Evolutionary conservation across 768 basidiomycete species (phyloP).

Genomic region (Brasilioporus rufonigricans): DNA sequence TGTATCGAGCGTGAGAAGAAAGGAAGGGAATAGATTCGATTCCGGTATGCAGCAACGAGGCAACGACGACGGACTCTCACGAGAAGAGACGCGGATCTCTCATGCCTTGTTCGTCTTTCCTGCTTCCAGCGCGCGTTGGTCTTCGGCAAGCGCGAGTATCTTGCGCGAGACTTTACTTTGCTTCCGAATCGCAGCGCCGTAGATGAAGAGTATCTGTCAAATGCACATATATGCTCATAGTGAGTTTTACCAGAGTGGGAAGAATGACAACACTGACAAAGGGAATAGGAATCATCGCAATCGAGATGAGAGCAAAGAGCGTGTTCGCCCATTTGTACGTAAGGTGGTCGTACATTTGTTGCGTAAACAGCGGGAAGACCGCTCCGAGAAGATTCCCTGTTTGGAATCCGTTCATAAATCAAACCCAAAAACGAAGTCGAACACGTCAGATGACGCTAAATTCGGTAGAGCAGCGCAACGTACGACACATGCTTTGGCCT

Average conservation of each 20-base stretch:
- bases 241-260: no score
- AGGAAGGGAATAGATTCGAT: neutral
- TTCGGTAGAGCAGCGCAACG: constrained; percentile 13
- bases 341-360: constrained; percentile 54
- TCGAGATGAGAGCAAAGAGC: constrained; percentile 51
- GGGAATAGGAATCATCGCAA: constrained; percentile 57
- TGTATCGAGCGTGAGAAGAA: neutral
- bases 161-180: constrained; percentile 28
- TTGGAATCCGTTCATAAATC: neutral
- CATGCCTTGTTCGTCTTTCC: constrained; percentile 4
- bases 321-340: constrained; percentile 62
- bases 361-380: constrained; percentile 62
- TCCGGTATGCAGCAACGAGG: no score
- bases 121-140: constrained; percentile 1
- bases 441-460: constrained; percentile 12
- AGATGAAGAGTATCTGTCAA: constrained; percentile 30
- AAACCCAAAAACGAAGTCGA: constrained; percentile 16
- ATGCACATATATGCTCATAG: no score
- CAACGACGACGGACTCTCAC: no score
- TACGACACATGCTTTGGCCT: constrained; percentile 60
- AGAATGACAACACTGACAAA: constrained; percentile 52
- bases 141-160: constrained; percentile 17
- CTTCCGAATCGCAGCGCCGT: constrained; percentile 32
- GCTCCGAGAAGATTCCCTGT: constrained; percentile 50
- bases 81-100: neutral